Evolutionary conservation across 805 yeast species (phyloP).

Genomic region (Cyberlindnera nakhonratchasimensis): DNA sequence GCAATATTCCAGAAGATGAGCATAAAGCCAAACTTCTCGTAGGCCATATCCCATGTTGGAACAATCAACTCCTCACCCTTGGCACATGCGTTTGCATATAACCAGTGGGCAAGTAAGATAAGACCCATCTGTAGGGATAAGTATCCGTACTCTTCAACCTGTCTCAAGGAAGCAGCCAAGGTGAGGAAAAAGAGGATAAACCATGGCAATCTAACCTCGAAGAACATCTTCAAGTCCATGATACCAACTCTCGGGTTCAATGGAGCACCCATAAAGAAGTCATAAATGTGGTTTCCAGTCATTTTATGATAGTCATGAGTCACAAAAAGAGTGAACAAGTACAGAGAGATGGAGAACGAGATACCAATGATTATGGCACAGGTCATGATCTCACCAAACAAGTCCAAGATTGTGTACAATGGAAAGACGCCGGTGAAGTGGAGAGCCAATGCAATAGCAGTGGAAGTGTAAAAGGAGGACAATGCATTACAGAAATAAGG

Average conservation of each 20-base stretch:
- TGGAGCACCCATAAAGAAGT: conserved; percentile 96
- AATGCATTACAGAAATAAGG: conserved; percentile 94
- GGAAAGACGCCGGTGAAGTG: conserved; percentile 76
- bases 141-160: conserved; percentile 76
- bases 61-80: conserved; percentile 97
- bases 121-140: conserved; percentile 73
- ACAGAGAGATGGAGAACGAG: conserved; percentile 61
- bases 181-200: conserved; percentile 79
- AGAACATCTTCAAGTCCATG: conserved; percentile 93
- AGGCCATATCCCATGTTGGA: conserved; percentile 99
- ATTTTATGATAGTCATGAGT: conserved; percentile 80
- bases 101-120: conserved; percentile 81
- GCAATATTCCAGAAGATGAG: conserved; percentile 98
- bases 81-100: conserved; percentile 94
- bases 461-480: conserved; percentile 72
- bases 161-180: conserved; percentile 70
- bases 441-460: conserved; percentile 52
- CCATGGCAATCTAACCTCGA: conserved; percentile 98
- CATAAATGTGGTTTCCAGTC: conserved; percentile 90
- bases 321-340: conserved; percentile 59
- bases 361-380: conserved; percentile 83
- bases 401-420: conserved; percentile 69
- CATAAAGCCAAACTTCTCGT: conserved; percentile 99
- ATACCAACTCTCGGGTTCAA: conserved; percentile 93
- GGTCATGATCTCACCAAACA: conserved; percentile 90